Evolutionary conservation across 441 rosid genomes (phyloP).

Genomic region (Manihot esculenta): DNA sequence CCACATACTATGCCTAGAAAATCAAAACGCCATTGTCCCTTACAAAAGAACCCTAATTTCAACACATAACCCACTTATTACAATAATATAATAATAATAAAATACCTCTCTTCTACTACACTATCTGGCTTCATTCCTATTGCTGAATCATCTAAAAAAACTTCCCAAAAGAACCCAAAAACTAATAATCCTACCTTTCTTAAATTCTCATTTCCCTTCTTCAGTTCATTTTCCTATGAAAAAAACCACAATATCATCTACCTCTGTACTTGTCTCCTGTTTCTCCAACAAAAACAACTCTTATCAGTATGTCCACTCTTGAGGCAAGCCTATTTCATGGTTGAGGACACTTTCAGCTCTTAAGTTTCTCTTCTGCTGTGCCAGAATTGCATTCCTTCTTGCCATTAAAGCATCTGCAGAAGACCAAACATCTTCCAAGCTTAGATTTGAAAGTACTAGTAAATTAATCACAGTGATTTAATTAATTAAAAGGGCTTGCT

Average conservation of each 20-base stretch:
- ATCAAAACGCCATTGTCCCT: not conserved
- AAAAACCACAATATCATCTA: not conserved
- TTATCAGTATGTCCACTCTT: constrained; percentile 65
- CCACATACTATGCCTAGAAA: not conserved
- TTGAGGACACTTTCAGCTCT: constrained; percentile 30
- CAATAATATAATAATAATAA: not conserved
- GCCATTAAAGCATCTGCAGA: constrained; percentile 43
- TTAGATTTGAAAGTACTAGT: too few species aligned
- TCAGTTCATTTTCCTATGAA: not conserved
- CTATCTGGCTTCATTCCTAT: not conserved
- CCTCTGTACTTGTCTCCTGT: not conserved
- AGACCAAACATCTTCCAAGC: not conserved
- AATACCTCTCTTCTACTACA: not conserved
- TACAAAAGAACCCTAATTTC: not conserved
- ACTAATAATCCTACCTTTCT: too few species aligned
- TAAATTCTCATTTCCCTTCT: constrained; percentile 5
- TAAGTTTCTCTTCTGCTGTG: constrained; percentile 38
- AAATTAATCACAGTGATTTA: too few species aligned
- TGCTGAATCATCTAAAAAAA: not conserved
- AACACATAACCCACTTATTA: constrained; percentile 11
- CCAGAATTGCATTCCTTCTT: constrained; percentile 36
- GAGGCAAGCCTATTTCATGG: constrained; percentile 48
- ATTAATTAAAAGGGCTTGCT: not conserved
- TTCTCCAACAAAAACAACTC: constrained; percentile 15
- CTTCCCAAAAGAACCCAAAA: not conserved